Evolutionary conservation across 2,329 filamentous ascomycete genomes (phyloP).

Genomic region (Verticillium tricorpus): DNA sequence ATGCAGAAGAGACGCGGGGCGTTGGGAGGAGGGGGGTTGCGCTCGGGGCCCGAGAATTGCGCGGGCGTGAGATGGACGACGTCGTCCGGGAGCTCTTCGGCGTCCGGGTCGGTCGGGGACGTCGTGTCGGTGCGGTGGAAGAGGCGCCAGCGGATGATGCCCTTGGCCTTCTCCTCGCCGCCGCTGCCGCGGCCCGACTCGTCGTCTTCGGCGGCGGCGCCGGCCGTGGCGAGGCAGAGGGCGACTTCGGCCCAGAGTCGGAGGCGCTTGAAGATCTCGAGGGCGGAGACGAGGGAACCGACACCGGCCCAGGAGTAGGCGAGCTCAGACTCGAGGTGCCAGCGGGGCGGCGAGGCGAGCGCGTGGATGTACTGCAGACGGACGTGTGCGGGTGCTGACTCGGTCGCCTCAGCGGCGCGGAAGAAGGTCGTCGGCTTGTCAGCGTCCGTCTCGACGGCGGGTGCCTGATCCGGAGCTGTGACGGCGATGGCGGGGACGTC

Average conservation of each 20-base stretch:
- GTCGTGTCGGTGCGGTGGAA: constrained; percentile 57
- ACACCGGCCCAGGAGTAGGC: constrained; percentile 88
- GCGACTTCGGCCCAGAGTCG: constrained; percentile 95
- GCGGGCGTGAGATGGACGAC: constrained; percentile 49
- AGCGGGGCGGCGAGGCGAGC: constrained; percentile 77
- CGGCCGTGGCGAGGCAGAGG: constrained; percentile 70
- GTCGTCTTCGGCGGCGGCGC: constrained; percentile 58
- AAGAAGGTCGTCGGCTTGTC: constrained; percentile 71
- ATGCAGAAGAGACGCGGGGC: constrained; percentile 90
- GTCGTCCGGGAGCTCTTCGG: constrained; percentile 39
- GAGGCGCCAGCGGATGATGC: constrained; percentile 71
- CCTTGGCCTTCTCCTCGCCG: constrained; percentile 74
- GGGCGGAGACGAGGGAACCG: constrained; percentile 80
- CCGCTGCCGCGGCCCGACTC: constrained; percentile 48
- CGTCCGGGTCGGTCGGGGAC: constrained; percentile 35
- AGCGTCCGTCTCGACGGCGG: constrained; percentile 9
- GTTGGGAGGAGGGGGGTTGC: constrained; percentile 69
- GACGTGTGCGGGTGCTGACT: constrained; percentile 73
- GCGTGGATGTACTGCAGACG: constrained; percentile 81
- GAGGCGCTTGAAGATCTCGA: constrained; percentile 93
- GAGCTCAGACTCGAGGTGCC: constrained; percentile 92
- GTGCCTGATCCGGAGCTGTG: constrained; percentile 27
- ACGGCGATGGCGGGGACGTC: constrained; percentile 43
- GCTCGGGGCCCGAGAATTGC: constrained; percentile 58
- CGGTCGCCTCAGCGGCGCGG: constrained; percentile 66